Base-by-base conservation (phyloP, 2,329 filamentous ascomycete genomes). In the Colletotrichum acutatum region DNA sequence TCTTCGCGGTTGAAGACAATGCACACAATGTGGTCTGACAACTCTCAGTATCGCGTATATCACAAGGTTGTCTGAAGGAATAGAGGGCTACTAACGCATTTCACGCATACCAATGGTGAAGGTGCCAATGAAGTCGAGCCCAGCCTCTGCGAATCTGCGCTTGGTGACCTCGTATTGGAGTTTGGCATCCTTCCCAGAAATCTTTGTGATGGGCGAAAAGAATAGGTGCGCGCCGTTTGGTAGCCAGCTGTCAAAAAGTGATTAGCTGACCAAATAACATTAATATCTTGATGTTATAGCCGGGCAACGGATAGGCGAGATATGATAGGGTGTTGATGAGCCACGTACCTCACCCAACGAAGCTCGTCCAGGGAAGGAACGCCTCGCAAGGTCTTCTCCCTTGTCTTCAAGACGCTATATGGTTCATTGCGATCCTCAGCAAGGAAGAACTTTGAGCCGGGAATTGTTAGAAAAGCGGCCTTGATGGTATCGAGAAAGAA, bases 1-100 rank as follows among this genome's bases (percentile, higher is more conserved):
- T 85, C 83, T 1, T 83, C 80, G 0, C 79, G 74, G 54, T 85
- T 80, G 32, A 82, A 81, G 5, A 84, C 80, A 69, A 89, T 83
- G 76, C 26, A 81, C 5, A 84, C 80, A 69, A 89, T 83, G 76
- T 34, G 66, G 28, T 52, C 57, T 34, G 30, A 30, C 11, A 37
- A 12, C 0, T 54, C 0, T 62, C 60, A 53, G 60, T 30, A 5
- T 62, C 6, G 11, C 16, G 60, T 4, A 24, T 19, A 19, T 6
- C 3, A 53, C 34, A 16, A 16, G 60, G 42, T 2, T 37, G 12
- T 0, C 0, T 14, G 60, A n/a, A 32, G 26, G 16, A 14, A 37
- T 52, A 28, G 12, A 26, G 22, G 22, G 28, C 14, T 34, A 76
- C 72, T 81, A 32, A 82, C 76, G 73, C 57, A 75, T 66, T 34